These are phyloP conservation scores for Bacidia gigantensis DNA, from an alignment of 495 filamentous ascomycete genomes.

Conservation along the genomic window DNA sequence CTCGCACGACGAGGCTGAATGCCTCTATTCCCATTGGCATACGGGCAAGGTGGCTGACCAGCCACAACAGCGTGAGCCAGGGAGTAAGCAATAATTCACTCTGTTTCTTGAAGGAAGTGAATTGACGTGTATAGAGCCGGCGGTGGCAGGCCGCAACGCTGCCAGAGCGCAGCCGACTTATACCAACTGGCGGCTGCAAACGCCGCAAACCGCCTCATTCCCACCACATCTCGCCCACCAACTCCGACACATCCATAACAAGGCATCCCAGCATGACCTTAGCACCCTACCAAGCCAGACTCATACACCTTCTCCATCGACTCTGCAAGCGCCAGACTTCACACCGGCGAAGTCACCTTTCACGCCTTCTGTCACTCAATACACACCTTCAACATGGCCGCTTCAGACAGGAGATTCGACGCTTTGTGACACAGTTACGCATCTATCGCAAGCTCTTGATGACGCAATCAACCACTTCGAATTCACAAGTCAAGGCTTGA, in stretches of 20 bases:
- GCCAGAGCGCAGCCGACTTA: constrained; percentile 6
- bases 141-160: constrained; percentile 18
- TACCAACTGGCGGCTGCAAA: constrained; percentile 3
- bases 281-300: no score
- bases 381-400: no score
- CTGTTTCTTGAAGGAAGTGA: neutral
- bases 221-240: neutral
- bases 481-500: no score
- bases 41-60: constrained; percentile 10
- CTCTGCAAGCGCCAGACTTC: no score
- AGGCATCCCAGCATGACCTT: no score
- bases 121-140: constrained; percentile 7
- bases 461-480: no score
- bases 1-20: constrained; percentile 7
- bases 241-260: neutral
- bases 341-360: no score
- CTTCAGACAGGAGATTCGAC: no score
- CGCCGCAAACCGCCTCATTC: neutral
- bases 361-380: no score
- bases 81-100: constrained; percentile 12
- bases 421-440: no score
- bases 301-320: no score
- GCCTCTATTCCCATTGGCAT: constrained; percentile 16
- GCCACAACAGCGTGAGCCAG: constrained; percentile 12
- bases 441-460: no score